Evolutionary conservation across 2,329 filamentous ascomycete genomes (phyloP).

Genomic region (Alternaria conjuncta): DNA sequence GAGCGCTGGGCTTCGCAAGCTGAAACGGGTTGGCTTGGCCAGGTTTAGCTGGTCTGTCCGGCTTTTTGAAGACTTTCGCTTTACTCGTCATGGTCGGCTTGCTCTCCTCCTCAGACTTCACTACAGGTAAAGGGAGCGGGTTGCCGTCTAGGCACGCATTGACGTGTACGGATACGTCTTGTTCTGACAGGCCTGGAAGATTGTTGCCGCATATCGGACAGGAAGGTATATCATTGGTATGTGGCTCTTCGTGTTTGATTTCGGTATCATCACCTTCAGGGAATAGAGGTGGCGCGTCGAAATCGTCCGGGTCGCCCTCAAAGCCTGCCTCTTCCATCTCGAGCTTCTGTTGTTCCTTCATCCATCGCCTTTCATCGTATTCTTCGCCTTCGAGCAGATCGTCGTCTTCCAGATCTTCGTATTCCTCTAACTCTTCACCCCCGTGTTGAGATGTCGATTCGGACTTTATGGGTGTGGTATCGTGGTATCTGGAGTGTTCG

Average conservation of each 20-base stretch:
- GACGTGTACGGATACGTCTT: conserved; percentile 82
- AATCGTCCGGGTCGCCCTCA: conserved; percentile 58
- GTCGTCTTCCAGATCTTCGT: conserved; percentile 67
- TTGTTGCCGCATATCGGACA: conserved; percentile 81
- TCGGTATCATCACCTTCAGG: conserved; percentile 29
- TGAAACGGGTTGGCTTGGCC: conserved; percentile 82
- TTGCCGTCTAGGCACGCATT: conserved; percentile 92
- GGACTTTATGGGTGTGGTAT: conserved; percentile 46
- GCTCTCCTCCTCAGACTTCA: conserved; percentile 15
- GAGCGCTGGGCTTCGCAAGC: conserved; percentile 52
- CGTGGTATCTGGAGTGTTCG: conserved; percentile 1
- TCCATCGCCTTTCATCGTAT: conserved; percentile 64
- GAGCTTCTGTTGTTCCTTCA: conserved; percentile 71
- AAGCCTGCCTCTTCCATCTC: conserved; percentile 59
- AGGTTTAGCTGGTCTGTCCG: conserved; percentile 71
- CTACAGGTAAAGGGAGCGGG: conserved; percentile 62
- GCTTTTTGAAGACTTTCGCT: conserved; percentile 68
- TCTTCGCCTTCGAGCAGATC: conserved; percentile 63
- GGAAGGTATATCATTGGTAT: conserved; percentile 37
- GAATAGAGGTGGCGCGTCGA: conserved; percentile 51
- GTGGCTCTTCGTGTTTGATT: background rate
- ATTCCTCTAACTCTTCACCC: conserved; percentile 58
- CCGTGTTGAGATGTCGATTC: conserved; percentile 56
- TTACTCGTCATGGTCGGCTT: conserved; percentile 19
- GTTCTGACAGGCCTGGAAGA: conserved; percentile 61